Conservation (phyloP, 805 yeast genomes). For the Saturnispora bothae region DNA sequence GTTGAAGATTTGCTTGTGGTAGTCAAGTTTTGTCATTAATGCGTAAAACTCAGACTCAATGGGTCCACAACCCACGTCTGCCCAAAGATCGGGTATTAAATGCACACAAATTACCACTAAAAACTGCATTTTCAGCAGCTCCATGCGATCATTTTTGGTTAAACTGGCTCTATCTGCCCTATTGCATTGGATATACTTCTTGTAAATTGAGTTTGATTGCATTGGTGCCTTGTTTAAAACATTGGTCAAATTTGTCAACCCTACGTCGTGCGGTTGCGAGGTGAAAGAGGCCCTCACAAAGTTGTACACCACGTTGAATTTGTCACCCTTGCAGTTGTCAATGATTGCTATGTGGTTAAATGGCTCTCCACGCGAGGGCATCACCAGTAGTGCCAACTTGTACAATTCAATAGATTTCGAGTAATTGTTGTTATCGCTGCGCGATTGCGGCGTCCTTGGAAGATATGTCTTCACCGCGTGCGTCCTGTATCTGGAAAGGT, state of each 20-base stretch:
- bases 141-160: conserved; percentile 27
- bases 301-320: conserved; percentile 39
- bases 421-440: conserved; percentile 28
- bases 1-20: conserved; percentile 25
- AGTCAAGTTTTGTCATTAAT: conserved; percentile 19
- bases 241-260: no score
- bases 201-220: no score
- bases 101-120: conserved; percentile 28
- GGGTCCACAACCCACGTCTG: conserved; percentile 18
- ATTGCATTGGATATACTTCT: conserved; percentile 21
- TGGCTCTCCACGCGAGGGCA: conserved; percentile 63
- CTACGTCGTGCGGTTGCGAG: conserved; percentile 32
- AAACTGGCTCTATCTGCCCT: conserved; percentile 18
- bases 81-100: conserved; percentile 25
- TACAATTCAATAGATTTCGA: conserved; percentile 37
- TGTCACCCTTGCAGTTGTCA: conserved; percentile 39
- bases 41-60: conserved; percentile 28
- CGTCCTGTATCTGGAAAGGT: conserved; percentile 46
- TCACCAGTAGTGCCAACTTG: conserved; percentile 40
- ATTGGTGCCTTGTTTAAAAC: no score
- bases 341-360: conserved; percentile 50
- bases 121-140: conserved; percentile 25
- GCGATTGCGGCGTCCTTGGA: conserved; percentile 21
- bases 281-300: conserved; percentile 47
- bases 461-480: no score